A percentile compares a stretch with the other conserved stretches of the same genome.
Evolutionary conservation across 2,329 filamentous ascomycete species (phyloP).

Genomic region (Hymenoscyphus salicellus): DNA sequence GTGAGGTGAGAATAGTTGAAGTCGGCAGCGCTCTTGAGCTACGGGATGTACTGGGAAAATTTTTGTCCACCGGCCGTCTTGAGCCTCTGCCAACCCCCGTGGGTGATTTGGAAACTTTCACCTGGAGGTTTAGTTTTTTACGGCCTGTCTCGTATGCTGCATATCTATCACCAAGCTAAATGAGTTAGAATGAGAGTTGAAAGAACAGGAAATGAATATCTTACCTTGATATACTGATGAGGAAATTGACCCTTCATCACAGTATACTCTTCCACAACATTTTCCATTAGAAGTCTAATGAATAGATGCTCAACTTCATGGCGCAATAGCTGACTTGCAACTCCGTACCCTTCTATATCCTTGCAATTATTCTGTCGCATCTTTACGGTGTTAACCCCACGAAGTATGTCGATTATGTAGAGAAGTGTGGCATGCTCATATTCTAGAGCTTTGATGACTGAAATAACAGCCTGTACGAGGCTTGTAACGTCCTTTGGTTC

Average conservation of each 20-base stretch:
- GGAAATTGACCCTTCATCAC: conserved; percentile 64
- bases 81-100: conserved; percentile 30
- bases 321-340: conserved; percentile 66
- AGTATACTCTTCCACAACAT: conserved; percentile 70
- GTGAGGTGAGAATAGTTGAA: conserved; percentile 68
- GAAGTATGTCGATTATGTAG: conserved; percentile 80
- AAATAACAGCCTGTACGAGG: conserved; percentile 68
- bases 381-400: conserved; percentile 60
- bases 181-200: conserved; percentile 30
- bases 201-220: conserved; percentile 28
- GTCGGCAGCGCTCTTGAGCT: conserved; percentile 37
- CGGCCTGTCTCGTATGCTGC: conserved; percentile 29
- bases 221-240: conserved; percentile 68
- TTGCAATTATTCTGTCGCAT: conserved; percentile 46
- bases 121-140: conserved; percentile 31
- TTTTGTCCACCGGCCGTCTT: conserved; percentile 30
- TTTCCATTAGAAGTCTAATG: conserved; percentile 68
- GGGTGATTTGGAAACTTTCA: conserved; percentile 29
- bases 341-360: conserved; percentile 56
- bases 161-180: conserved; percentile 33
- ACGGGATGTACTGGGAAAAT: neutral
- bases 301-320: conserved; percentile 83
- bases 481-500: conserved; percentile 72
- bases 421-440: conserved; percentile 65
- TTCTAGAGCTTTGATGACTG: conserved; percentile 59